Evolutionary conservation across 306 rosid genomes (phyloP).

Genomic region (Pterocarpus macrocarpus): DNA sequence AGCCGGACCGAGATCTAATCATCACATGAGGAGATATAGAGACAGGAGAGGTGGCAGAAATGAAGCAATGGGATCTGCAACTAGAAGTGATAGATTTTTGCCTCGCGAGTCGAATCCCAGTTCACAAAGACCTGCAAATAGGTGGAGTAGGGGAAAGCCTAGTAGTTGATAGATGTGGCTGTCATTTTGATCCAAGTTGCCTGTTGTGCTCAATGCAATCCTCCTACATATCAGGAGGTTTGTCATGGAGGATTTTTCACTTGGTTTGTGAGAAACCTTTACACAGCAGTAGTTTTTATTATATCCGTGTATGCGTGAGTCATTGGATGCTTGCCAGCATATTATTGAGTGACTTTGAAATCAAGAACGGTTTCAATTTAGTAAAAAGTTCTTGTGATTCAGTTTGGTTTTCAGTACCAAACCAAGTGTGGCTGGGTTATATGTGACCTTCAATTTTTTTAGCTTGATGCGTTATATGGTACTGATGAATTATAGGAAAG

Average conservation of each 20-base stretch:
- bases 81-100: constrained; percentile 55
- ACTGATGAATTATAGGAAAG: constrained; percentile 8
- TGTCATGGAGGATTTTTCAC: constrained; percentile 41
- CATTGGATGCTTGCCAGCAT: too few species aligned
- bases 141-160: constrained; percentile 56
- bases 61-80: constrained; percentile 56
- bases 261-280: constrained; percentile 32
- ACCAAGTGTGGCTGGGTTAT: constrained; percentile 41
- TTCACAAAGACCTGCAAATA: constrained; percentile 56
- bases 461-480: constrained; percentile 39
- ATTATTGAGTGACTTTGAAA: constrained; percentile 5
- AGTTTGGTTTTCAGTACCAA: constrained; percentile 32
- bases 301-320: background rate
- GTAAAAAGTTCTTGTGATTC: constrained; percentile 36
- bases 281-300: constrained; percentile 30
- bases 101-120: constrained; percentile 52
- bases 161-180: constrained; percentile 42
- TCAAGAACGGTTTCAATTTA: constrained; percentile 39
- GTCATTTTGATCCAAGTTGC: constrained; percentile 39
- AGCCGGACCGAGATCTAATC: constrained; percentile 54
- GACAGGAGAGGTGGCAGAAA: constrained; percentile 63
- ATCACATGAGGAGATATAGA: constrained; percentile 46
- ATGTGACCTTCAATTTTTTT: constrained; percentile 12
- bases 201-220: constrained; percentile 30
- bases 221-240: constrained; percentile 31